phyloP scores from a whole-genome alignment of 495 filamentous ascomycete genomes.

The Xylaria palmicola region DNA sequence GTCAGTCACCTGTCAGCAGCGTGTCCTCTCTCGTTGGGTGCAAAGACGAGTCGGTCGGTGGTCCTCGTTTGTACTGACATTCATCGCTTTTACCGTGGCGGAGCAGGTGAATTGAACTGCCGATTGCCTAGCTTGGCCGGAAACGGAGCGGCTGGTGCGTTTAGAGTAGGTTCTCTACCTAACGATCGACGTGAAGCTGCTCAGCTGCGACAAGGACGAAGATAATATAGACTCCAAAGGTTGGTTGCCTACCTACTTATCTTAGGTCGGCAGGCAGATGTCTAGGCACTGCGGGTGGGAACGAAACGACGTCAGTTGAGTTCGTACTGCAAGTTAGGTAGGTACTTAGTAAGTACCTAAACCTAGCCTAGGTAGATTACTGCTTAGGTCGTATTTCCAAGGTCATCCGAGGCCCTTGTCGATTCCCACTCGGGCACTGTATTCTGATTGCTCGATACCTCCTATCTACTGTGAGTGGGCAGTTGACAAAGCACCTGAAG shows the following conservation, averaged over 20 bases:
- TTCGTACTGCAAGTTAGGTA: no score
- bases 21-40: not conserved
- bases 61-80: not conserved
- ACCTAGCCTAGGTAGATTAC: no score
- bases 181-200: no score
- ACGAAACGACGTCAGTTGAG: slow-evolving; percentile 3
- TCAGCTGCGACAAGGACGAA: not conserved
- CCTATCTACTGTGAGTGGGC: not conserved
- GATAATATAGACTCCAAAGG: not conserved
- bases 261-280: no score
- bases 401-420: no score
- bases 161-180: not conserved
- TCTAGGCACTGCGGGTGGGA: not conserved
- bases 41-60: not conserved
- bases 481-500: not conserved
- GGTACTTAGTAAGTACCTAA: no score
- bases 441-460: not conserved
- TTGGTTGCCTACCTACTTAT: no score
- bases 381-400: no score
- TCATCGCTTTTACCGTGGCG: slow-evolving; percentile 1
- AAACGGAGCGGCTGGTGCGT: not conserved
- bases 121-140: not conserved
- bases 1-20: slow-evolving; percentile 21
- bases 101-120: not conserved
- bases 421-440: not conserved